A percentile compares a stretch with the other conserved stretches of the same genome.
These are phyloP conservation scores for Trypanosoma grayi DNA, from an alignment of 208 protist species.

Conservation along the genomic window DNA sequence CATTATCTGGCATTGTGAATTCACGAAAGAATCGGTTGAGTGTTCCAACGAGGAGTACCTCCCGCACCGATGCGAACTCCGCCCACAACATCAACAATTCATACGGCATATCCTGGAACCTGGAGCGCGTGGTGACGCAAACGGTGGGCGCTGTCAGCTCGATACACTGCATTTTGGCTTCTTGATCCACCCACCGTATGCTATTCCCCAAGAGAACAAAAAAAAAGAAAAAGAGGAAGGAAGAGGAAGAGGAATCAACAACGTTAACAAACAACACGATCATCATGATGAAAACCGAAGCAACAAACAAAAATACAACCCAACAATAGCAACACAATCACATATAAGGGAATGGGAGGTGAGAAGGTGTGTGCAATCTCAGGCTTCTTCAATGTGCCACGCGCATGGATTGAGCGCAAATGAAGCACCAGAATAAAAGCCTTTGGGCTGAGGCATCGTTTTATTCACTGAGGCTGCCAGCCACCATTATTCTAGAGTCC, in stretches of 20 bases:
- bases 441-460: conserved; percentile 1
- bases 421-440: conserved; percentile 31
- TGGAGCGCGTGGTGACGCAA: background rate
- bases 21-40: conserved; percentile 16
- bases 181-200: background rate
- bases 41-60: conserved; percentile 18
- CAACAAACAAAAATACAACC: background rate
- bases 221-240: conserved; percentile 8
- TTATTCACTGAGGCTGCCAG: background rate
- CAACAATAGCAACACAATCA: background rate
- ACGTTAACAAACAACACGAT: background rate
- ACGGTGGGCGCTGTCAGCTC: background rate
- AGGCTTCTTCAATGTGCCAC: conserved; percentile 28
- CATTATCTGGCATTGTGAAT: conserved; percentile 5
- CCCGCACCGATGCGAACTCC: conserved; percentile 22
- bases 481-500: background rate
- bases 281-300: background rate
- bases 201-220: background rate
- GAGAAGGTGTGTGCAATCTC: conserved; percentile 9
- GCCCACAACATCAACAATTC: conserved; percentile 17
- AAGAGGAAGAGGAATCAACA: background rate
- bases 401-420: conserved; percentile 19
- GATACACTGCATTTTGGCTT: background rate
- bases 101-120: conserved; percentile 20
- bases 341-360: background rate